phyloP scores from a whole-genome alignment of 495 filamentous ascomycete species.

The Neurospora sublineolata region DNA sequence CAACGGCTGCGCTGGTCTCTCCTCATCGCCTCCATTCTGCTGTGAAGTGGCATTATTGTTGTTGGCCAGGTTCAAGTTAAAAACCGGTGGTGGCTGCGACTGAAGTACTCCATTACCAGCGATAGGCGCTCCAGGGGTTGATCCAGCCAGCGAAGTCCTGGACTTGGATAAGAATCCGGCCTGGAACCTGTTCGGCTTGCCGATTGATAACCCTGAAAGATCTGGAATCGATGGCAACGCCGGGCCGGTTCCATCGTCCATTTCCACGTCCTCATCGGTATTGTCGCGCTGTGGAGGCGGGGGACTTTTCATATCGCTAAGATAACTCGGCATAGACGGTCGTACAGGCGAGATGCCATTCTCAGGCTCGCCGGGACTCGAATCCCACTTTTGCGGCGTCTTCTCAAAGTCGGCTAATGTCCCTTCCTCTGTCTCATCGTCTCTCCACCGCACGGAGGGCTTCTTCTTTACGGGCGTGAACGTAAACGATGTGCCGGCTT shows the following conservation, averaged over 20 bases:
- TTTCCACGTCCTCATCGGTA: conserved; percentile 32
- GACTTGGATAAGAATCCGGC: conserved; percentile 76
- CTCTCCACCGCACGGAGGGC: conserved; percentile 80
- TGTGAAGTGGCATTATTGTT: background rate
- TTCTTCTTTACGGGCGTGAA: conserved; percentile 80
- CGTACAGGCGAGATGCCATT: conserved; percentile 13
- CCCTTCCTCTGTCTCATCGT: conserved; percentile 73
- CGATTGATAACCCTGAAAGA: conserved; percentile 23
- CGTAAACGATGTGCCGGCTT: conserved; percentile 20
- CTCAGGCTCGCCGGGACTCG: conserved; percentile 34
- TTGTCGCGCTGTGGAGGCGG: conserved; percentile 5
- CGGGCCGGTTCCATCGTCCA: conserved; percentile 39
- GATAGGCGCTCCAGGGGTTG: background rate
- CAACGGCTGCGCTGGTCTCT: conserved; percentile 48
- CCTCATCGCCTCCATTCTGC: conserved; percentile 12
- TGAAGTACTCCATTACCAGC: conserved; percentile 5
- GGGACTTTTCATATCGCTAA: conserved; percentile 12
- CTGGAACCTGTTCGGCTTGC: conserved; percentile 75
- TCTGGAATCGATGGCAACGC: conserved; percentile 37
- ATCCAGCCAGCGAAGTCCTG: conserved; percentile 8
- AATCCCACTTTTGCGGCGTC: conserved; percentile 58
- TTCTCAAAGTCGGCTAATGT: conserved; percentile 79
- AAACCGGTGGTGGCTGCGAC: conserved; percentile 35
- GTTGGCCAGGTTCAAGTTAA: conserved; percentile 50
- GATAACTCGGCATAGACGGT: conserved; percentile 28